A percentile compares a stretch with the other conserved stretches of the same genome.
phyloP scores from a whole-genome alignment of 2,329 filamentous ascomycete species.

The Cercospora zeae-maydis region DNA sequence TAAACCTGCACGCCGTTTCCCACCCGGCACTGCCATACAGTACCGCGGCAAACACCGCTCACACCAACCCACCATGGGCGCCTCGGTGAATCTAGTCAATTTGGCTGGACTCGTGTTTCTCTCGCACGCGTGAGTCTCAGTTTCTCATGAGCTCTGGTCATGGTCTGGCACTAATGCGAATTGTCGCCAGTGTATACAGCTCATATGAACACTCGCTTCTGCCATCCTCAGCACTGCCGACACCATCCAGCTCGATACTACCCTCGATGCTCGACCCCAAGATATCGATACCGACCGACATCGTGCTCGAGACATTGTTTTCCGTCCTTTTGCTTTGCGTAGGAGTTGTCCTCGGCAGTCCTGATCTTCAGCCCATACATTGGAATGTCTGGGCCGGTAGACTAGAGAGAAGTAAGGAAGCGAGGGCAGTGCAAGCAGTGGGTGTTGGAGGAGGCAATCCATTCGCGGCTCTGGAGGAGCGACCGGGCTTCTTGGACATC shows the following conservation, averaged over 20 bases:
- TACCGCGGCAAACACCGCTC: neutral
- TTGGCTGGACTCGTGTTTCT: constrained; percentile 73
- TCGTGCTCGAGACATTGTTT: constrained; percentile 78
- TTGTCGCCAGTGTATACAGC: constrained; percentile 74
- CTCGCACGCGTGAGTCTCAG: constrained; percentile 71
- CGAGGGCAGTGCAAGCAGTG: constrained; percentile 54
- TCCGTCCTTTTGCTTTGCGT: constrained; percentile 77
- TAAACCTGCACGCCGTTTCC: neutral
- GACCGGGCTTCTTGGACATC: constrained; percentile 84
- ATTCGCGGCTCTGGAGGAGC: constrained; percentile 72
- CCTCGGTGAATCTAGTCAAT: constrained; percentile 68
- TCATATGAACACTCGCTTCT: constrained; percentile 86
- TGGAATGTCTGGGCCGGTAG: constrained; percentile 79
- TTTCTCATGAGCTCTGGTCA: neutral
- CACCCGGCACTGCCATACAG: neutral
- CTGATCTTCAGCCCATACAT: constrained; percentile 77
- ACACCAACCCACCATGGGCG: constrained; percentile 55
- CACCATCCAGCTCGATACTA: constrained; percentile 29
- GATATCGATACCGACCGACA: constrained; percentile 69
- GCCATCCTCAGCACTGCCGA: constrained; percentile 46
- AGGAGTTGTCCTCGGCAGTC: constrained; percentile 75
- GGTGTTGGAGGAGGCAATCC: constrained; percentile 76
- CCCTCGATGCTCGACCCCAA: constrained; percentile 36
- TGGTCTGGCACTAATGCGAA: neutral
- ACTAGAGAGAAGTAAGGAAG: constrained; percentile 66